Percentiles rank a stretch among this genome's conserved stretches.
Conservation (phyloP, 257 asterid species). For the Handroanthus guayacan region DNA sequence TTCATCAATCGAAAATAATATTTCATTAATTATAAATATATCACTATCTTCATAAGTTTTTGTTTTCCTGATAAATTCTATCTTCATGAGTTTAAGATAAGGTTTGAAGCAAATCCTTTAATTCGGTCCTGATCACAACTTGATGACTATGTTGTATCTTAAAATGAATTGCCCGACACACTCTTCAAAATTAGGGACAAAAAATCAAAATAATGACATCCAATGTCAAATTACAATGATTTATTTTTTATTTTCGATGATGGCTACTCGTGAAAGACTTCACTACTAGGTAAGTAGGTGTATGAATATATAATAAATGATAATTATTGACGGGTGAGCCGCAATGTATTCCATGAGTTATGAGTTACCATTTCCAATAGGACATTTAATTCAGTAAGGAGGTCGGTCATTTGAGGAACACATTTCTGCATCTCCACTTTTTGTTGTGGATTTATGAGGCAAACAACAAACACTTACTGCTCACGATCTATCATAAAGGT, state of each 20-base stretch:
- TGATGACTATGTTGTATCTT: too few relatives aligned
- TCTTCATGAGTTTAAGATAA: too few relatives aligned
- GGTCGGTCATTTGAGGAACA: slow-evolving; percentile 39
- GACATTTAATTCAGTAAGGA: slow-evolving; percentile 31
- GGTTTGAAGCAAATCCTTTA: too few relatives aligned
- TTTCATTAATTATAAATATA: too few relatives aligned
- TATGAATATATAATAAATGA: slow-evolving; percentile 6
- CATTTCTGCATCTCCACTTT: slow-evolving; percentile 31
- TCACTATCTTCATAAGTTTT: too few relatives aligned
- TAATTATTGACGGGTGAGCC: slow-evolving; percentile 30
- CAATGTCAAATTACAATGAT: too few relatives aligned
- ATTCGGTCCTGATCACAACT: too few relatives aligned
- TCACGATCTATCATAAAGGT: background rate
- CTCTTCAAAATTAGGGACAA: background rate
- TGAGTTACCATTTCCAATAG: slow-evolving; percentile 23
- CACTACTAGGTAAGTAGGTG: background rate
- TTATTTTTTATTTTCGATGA: too few relatives aligned
- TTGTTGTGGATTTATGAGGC: slow-evolving; percentile 51
- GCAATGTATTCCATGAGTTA: slow-evolving; percentile 13
- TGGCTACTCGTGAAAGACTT: background rate
- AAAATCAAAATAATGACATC: background rate
- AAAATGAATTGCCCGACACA: too few relatives aligned
- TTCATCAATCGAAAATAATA: too few relatives aligned
- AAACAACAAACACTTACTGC: slow-evolving; percentile 33
- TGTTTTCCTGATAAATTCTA: too few relatives aligned